Evolutionary conservation across 2,329 filamentous ascomycete genomes (phyloP), one percentile per base, ranked within the genome.

Genomic region (Cryphonectria parasitica): DNA sequence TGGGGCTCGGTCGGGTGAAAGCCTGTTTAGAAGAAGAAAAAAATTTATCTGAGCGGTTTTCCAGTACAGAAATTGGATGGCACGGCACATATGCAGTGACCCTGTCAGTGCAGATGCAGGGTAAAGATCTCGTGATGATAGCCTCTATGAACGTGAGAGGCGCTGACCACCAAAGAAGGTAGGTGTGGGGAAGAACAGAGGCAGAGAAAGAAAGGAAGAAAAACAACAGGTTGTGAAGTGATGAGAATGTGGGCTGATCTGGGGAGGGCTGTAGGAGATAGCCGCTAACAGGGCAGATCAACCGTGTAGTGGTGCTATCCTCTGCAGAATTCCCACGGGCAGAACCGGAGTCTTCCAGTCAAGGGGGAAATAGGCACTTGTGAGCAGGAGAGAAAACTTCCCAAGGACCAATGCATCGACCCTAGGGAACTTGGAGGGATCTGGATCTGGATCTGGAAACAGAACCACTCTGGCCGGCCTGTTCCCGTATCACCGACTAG

Each of bases 401-500:
- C 11, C 15, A 28, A 56, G 54, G 19, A 25, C 54, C 54, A 56
- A n/a, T 58, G 54, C n/a, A 54, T 56, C 36, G 3, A 43, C 36
- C 39, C 36, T 11, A 64, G n/a, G n/a, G 36, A 28, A 19, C 34
- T 25, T 31, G 13, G 39, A 64, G 36, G 39, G 39, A 31, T 45
- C 61, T 64, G 61, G 36, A 61, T 61, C 58, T 64, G 61, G 34
- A 56, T 61, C 58, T 61, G 36, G 36, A 60, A 45, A 56, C 49
- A 39, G 66, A 31, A 63, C 66, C 43, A n/a, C 58, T 39, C 66
- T 68, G 49, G 58, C 66, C 52, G 58, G 36, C 19, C 28, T 54
- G 19, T 61, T 39, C n/a, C 56, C 41, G 58, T 68, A 49, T 54
- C 58, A 68, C 66, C 66, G 66, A 62, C 66, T 22, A 41, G 64